A percentile compares a stretch with the other conserved stretches of the same genome.
Conservation (phyloP, 305 asterid species). For the Solanum hybrid region DNA sequence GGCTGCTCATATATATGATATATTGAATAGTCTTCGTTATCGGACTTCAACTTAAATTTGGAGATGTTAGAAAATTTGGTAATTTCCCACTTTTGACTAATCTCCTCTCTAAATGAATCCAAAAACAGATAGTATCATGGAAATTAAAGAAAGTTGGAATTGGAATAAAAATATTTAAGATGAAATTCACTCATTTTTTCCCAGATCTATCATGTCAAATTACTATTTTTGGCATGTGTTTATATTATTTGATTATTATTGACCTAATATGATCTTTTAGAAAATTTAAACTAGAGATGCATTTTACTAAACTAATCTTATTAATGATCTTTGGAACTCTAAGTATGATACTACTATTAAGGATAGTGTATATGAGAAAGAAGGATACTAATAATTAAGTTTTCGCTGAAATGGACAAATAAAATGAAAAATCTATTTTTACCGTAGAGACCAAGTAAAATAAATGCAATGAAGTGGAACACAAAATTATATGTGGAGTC, state of each 20-base stretch:
- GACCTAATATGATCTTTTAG: background rate
- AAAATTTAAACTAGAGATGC: background rate
- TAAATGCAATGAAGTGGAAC: background rate
- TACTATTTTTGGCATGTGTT: background rate
- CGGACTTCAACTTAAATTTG: background rate
- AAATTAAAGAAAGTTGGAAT: background rate
- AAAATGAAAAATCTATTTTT: background rate
- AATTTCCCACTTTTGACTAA: background rate
- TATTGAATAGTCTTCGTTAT: background rate
- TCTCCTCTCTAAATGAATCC: background rate
- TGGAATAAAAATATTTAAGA: background rate
- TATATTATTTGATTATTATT: background rate
- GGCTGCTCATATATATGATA: background rate
- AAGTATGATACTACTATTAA: background rate
- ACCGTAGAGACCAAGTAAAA: background rate
- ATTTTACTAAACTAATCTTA: background rate
- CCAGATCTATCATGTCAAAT: background rate
- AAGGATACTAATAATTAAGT: too few species aligned
- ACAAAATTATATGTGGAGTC: background rate
- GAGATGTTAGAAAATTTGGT: background rate
- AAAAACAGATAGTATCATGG: background rate
- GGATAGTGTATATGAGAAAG: background rate
- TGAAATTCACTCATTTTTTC: background rate
- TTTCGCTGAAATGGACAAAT: too few species aligned
- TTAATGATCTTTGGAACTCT: background rate